Conservation (phyloP, 306 rosid species). For the Parietaria judaica region DNA sequence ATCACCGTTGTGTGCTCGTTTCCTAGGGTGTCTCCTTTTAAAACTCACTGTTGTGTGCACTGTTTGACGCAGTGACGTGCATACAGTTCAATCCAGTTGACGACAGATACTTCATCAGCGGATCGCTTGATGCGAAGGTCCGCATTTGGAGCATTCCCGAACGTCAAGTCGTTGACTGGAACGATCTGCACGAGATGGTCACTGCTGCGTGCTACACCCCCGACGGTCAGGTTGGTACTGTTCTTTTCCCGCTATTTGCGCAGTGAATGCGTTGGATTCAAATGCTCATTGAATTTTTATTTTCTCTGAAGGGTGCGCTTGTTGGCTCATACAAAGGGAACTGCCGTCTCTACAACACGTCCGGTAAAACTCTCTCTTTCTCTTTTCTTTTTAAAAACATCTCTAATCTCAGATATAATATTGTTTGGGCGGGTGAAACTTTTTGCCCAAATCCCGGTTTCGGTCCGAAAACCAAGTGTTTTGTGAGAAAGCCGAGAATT, state of each 20-base stretch:
- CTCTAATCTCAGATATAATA: no score
- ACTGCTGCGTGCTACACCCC: conserved; percentile 98
- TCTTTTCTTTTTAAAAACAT: background rate
- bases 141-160: conserved; percentile 98
- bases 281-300: conserved; percentile 23
- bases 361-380: conserved; percentile 42
- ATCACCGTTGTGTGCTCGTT: no score
- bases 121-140: conserved; percentile 94
- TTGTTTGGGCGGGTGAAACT: no score
- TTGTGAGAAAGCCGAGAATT: no score
- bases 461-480: no score
- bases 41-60: conserved; percentile 19
- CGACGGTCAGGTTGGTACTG: conserved; percentile 93
- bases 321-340: conserved; percentile 96
- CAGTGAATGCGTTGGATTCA: conserved; percentile 2
- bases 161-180: conserved; percentile 94
- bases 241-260: conserved; percentile 5
- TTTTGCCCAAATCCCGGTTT: no score
- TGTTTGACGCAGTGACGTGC: conserved; percentile 84
- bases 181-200: conserved; percentile 95
- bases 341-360: conserved; percentile 74
- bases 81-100: conserved; percentile 99
- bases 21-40: background rate
- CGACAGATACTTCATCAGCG: conserved; percentile 96
- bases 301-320: conserved; percentile 71